Conservation (phyloP, 495 filamentous ascomycete genomes). For the Tricharina praecox region DNA sequence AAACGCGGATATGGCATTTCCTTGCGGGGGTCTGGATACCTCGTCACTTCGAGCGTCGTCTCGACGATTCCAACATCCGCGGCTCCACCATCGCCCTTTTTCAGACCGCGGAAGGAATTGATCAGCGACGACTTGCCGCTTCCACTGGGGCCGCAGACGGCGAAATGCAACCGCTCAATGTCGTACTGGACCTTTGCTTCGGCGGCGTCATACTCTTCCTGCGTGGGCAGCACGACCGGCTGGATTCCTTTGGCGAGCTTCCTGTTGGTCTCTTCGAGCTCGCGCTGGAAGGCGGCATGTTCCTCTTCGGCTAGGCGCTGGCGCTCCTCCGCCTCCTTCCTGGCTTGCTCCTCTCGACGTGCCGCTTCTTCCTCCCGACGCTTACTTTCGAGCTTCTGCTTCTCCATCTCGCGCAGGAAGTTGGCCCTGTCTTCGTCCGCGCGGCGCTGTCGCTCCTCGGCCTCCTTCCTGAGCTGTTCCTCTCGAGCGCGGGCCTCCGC, state of each 20-base stretch:
- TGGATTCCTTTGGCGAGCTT: neutral
- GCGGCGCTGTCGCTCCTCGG: too few relatives aligned
- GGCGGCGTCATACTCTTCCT: neutral
- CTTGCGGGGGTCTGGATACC: constrained; percentile 8
- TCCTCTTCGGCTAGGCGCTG: neutral
- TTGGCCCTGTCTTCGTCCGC: too few relatives aligned
- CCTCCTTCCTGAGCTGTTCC: too few relatives aligned
- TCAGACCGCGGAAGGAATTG: constrained; percentile 14
- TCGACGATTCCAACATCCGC: constrained; percentile 9
- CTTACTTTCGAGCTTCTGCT: too few relatives aligned
- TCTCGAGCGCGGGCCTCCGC: too few relatives aligned
- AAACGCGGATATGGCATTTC: neutral
- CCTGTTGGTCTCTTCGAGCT: neutral
- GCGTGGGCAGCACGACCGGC: neutral
- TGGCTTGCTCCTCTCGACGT: neutral
- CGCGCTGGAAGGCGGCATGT: neutral
- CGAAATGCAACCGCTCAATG: constrained; percentile 9
- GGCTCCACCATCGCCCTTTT: neutral
- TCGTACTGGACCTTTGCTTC: constrained; percentile 1
- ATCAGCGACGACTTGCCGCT: constrained; percentile 16
- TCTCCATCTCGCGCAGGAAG: too few relatives aligned
- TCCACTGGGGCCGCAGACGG: constrained; percentile 11
- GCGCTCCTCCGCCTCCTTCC: neutral
- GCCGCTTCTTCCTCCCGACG: too few relatives aligned
- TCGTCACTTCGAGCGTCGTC: constrained; percentile 6